These are phyloP conservation scores for Isatis tinctoria DNA, from an alignment of 345 rosid genomes.

Conservation along the genomic window DNA sequence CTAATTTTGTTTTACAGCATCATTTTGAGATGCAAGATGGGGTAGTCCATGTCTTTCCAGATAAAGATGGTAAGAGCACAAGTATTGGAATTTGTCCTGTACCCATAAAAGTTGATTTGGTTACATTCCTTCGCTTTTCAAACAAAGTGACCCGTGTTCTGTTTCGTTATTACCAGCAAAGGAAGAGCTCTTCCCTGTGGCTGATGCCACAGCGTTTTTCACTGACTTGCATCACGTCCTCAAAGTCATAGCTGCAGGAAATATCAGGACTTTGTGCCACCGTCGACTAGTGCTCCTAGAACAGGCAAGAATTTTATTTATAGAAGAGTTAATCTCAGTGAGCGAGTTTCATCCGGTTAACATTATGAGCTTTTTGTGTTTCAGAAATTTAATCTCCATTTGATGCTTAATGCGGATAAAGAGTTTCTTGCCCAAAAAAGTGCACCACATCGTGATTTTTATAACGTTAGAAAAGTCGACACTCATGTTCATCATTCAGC, in stretches of 20 bases:
- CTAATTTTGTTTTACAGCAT: slow-evolving; percentile 53
- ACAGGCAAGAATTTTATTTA: slow-evolving; percentile 50
- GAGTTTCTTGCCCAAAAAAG: slow-evolving; percentile 99
- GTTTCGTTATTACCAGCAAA: slow-evolving; percentile 41
- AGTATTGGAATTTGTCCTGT: neutral
- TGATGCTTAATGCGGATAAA: slow-evolving; percentile 98
- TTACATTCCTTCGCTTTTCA: neutral
- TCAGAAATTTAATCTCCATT: slow-evolving; percentile 98
- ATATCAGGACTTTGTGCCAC: slow-evolving; percentile 89
- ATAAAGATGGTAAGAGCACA: slow-evolving; percentile 63
- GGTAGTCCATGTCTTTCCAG: slow-evolving; percentile 81
- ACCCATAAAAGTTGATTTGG: neutral
- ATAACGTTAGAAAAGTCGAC: slow-evolving; percentile 97
- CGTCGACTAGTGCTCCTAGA: slow-evolving; percentile 92
- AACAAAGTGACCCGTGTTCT: neutral
- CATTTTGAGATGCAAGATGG: slow-evolving; percentile 94
- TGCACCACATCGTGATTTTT: slow-evolving; percentile 99
- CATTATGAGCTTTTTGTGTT: neutral
- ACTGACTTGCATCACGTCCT: slow-evolving; percentile 86
- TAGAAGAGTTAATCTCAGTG: neutral
- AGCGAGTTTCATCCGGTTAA: slow-evolving; percentile 20
- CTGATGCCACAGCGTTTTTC: slow-evolving; percentile 87
- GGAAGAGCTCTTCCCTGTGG: slow-evolving; percentile 85
- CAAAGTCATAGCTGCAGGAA: slow-evolving; percentile 84
- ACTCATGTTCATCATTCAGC: slow-evolving; percentile 99